Percentiles rank a stretch among this genome's conserved stretches.
Evolutionary conservation across 768 basidiomycete species (phyloP).

Genomic region (Xanthoconium stramineum): DNA sequence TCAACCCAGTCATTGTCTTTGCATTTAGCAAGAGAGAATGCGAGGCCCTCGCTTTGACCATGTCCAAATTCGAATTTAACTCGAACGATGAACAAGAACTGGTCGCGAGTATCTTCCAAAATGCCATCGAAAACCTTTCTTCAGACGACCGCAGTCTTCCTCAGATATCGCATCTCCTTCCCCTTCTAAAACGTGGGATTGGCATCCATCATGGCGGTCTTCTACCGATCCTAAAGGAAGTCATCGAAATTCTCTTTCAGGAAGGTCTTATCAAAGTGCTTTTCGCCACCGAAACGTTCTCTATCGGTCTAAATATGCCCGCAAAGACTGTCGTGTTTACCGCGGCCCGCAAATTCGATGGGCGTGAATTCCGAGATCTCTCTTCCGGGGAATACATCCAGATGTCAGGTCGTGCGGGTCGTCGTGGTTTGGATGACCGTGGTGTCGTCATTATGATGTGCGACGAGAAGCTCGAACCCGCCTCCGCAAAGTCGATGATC

Average conservation of each 20-base stretch:
- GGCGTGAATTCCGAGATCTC: constrained; percentile 88
- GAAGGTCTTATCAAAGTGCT: constrained; percentile 97
- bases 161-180: constrained; percentile 89
- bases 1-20: constrained; percentile 97
- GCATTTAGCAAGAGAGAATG: constrained; percentile 98
- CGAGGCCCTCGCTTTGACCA: constrained; percentile 83
- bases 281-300: constrained; percentile 98
- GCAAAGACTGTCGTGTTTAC: constrained; percentile 99
- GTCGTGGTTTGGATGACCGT: constrained; percentile 95
- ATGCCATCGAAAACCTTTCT: constrained; percentile 87
- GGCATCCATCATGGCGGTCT: constrained; percentile 99
- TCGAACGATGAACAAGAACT: constrained; percentile 87
- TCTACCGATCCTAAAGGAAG: constrained; percentile 95
- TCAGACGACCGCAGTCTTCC: constrained; percentile 86
- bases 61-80: constrained; percentile 97
- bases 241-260: constrained; percentile 98
- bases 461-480: constrained; percentile 94
- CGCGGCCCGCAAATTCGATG: constrained; percentile 92
- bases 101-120: constrained; percentile 86
- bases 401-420: constrained; percentile 98
- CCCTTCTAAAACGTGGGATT: constrained; percentile 90
- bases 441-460: constrained; percentile 99
- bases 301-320: constrained; percentile 98
- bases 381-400: constrained; percentile 98
- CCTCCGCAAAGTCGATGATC: constrained; percentile 92